Evolutionary conservation across 768 basidiomycete genomes (phyloP).

Genomic region (Tylopilus felleus): DNA sequence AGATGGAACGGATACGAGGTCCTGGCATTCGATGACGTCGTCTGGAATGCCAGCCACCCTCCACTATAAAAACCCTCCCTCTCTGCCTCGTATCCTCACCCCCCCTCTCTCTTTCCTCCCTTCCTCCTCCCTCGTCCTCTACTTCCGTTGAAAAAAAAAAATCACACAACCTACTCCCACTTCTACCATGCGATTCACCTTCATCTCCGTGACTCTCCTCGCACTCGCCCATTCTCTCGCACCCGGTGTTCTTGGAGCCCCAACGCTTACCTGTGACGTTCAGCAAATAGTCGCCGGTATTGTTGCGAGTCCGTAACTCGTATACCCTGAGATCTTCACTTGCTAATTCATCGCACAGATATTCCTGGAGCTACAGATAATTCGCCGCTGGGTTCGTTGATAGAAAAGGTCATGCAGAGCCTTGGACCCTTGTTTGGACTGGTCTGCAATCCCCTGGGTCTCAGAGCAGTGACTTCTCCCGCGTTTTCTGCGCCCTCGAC

Average conservation of each 20-base stretch:
- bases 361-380: no score
- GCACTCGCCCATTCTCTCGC: conserved; percentile 14
- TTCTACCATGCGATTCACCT: conserved; percentile 25
- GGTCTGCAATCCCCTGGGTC: not conserved
- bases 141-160: conserved; percentile 12
- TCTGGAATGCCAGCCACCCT: conserved; percentile 1
- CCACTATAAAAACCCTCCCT: conserved; percentile 19
- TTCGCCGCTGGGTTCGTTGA: no score
- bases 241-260: conserved; percentile 17
- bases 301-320: not conserved
- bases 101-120: conserved; percentile 5
- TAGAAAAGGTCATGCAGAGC: not conserved
- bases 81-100: conserved; percentile 4
- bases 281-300: not conserved
- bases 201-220: conserved; percentile 19
- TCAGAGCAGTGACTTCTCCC: conserved; percentile 8
- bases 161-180: conserved; percentile 16
- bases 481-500: not conserved
- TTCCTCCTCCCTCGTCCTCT: not conserved
- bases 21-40: conserved; percentile 20
- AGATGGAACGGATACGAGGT: conserved; percentile 48
- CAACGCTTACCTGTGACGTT: conserved; percentile 3
- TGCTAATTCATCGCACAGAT: conserved; percentile 6
- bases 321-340: not conserved
- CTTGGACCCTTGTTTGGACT: no score